phyloP scores from a whole-genome alignment of 108 stramenopile genomes.

The Asterionellopsis glacialis region DNA sequence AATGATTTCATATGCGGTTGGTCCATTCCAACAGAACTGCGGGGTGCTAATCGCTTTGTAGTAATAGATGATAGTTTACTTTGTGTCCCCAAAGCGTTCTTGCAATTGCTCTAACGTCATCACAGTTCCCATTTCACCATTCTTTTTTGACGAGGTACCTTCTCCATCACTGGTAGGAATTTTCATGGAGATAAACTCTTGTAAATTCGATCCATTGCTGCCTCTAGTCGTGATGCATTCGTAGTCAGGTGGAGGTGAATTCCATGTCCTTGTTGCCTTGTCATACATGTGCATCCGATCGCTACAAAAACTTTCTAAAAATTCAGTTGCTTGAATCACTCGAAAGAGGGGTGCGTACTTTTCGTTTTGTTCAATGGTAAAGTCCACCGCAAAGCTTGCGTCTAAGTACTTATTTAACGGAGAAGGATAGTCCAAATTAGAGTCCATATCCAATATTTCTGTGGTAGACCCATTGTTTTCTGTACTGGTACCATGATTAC shows the following conservation, averaged over 20 bases:
- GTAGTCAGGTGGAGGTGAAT: conserved; percentile 62
- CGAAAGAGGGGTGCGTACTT: conserved; percentile 60
- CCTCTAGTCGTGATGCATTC: conserved; percentile 22
- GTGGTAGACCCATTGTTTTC: neutral
- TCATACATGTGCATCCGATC: conserved; percentile 83
- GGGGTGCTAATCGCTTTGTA: too few relatives aligned
- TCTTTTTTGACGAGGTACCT: neutral
- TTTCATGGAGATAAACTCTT: neutral
- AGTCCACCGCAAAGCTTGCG: conserved; percentile 39
- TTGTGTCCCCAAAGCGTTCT: too few relatives aligned
- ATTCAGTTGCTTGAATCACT: conserved; percentile 49
- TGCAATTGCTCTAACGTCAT: too few relatives aligned
- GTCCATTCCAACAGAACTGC: too few relatives aligned
- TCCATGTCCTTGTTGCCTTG: conserved; percentile 49
- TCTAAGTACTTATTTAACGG: conserved; percentile 52
- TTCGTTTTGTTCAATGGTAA: conserved; percentile 9
- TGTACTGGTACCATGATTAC: too few relatives aligned
- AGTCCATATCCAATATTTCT: conserved; percentile 64
- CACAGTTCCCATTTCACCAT: neutral
- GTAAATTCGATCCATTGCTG: neutral
- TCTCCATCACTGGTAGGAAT: neutral
- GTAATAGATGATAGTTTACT: too few relatives aligned
- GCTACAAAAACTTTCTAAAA: conserved; percentile 57
- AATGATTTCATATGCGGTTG: too few relatives aligned
- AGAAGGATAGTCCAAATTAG: conserved; percentile 61